phyloP scores from a whole-genome alignment of 345 rosid species.

The Clausena lansium region DNA sequence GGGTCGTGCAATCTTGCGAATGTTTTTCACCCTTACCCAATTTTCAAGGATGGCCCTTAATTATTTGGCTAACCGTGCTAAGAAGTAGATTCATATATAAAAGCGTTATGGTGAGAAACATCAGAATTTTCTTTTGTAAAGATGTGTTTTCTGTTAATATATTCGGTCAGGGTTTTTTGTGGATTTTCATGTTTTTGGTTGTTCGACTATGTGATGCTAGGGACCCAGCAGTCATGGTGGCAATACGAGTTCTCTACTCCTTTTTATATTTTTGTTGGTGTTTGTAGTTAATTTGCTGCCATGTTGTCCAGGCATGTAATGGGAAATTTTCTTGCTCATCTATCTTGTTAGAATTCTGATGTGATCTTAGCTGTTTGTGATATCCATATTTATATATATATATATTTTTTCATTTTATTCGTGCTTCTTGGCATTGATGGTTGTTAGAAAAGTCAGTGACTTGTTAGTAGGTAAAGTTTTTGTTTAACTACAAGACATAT shows the following conservation, averaged over 20 bases:
- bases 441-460: not conserved
- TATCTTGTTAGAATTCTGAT: not conserved
- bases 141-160: not conserved
- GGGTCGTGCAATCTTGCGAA: slow-evolving; percentile 58
- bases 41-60: slow-evolving; percentile 46
- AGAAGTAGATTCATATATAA: slow-evolving; percentile 30
- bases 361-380: not conserved
- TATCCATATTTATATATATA: not conserved
- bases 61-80: slow-evolving; percentile 44
- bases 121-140: not conserved
- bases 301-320: not conserved
- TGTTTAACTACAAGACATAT: no score
- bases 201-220: slow-evolving; percentile 11
- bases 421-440: not conserved
- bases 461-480: no score
- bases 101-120: slow-evolving; percentile 29
- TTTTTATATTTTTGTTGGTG: not conserved
- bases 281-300: not conserved
- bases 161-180: not conserved
- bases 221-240: not conserved
- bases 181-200: not conserved
- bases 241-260: not conserved
- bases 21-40: slow-evolving; percentile 41
- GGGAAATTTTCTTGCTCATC: not conserved
- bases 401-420: not conserved